Evolutionary conservation across 108 stramenopile genomes (phyloP).

Genomic region (Cylindrotheca closterium): DNA sequence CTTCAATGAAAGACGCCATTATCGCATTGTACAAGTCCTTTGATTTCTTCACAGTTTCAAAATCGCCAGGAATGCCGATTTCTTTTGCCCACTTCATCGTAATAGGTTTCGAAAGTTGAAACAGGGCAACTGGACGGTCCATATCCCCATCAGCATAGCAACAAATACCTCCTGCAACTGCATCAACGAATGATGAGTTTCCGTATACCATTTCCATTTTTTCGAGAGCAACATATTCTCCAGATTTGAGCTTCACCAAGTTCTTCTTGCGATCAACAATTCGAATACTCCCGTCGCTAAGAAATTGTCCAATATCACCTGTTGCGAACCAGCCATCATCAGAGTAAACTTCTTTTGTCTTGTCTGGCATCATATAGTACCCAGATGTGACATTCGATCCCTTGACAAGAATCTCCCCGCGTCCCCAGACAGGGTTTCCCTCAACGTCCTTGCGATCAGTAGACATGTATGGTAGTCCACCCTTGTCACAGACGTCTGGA

Average conservation of each 20-base stretch:
- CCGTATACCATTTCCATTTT: no score
- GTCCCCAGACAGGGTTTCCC: constrained; percentile 69
- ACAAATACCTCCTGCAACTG: constrained; percentile 74
- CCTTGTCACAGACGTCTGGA: constrained; percentile 20
- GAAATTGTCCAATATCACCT: constrained; percentile 89
- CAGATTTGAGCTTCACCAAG: constrained; percentile 91
- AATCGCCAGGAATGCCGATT: constrained; percentile 64
- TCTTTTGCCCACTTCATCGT: constrained; percentile 75
- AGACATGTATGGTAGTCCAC: constrained; percentile 14
- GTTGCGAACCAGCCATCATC: constrained; percentile 85
- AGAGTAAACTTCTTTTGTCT: constrained; percentile 74
- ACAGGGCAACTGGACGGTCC: constrained; percentile 81
- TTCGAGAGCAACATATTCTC: constrained; percentile 90
- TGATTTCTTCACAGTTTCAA: constrained; percentile 48
- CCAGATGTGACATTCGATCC: constrained; percentile 70
- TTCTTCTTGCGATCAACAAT: constrained; percentile 93
- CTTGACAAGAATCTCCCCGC: constrained; percentile 75
- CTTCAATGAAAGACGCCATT: constrained; percentile 56
- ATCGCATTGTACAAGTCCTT: constrained; percentile 71
- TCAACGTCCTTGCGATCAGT: constrained; percentile 66
- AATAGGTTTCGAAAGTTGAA: constrained; percentile 60
- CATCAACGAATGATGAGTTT: constrained; percentile 72
- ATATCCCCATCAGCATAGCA: constrained; percentile 89
- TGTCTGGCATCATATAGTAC: constrained; percentile 86
- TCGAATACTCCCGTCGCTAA: constrained; percentile 72